Base-by-base conservation (phyloP, 768 basidiomycete genomes). In the Sistotremastrum suecicum region DNA sequence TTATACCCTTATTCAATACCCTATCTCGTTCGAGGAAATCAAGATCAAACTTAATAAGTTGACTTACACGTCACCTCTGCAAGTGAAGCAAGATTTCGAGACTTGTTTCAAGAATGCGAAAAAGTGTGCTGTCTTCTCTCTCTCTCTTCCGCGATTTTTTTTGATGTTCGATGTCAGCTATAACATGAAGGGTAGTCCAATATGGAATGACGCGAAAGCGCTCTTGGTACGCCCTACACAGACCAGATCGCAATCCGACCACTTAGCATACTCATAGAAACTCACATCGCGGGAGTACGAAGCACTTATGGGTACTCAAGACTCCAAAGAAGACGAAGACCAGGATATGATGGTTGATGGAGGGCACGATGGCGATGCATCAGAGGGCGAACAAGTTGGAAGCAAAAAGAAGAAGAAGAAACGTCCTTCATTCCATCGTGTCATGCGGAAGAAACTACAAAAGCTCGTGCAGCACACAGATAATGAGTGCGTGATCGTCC, bases 21-120 rank as follows among this genome's bases (percentile, higher is more conserved):
- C 92, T 32, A 87, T 95, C 53, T 80, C 86, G 30, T 68, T 95
- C 43, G 83, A 88, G 39, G 87, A 92, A 51, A 89, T 95, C 66
- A 88, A 88, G 71, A 72, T 75, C 54, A 73, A 76, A 55, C 69
- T 91, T 30, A 79, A 83, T 40, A 63, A 65, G 43, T 66, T 68
- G 47, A 57, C 51, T 8, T 91, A 90, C 54, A 52, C 66, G 9
- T 73, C 78, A 8, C 66, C 89, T 40, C 74, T 79, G 42, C 74
- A 70, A 7, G 77, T 86, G 54, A 76, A 72, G 55, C 67, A 68
- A 38, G 83, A 85, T 56, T 74, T 88, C 43, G 84, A 88, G 54
- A 65, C 78, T 37, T 81, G 82, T 57, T 89, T 89, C 57, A 71
- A 67, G 54, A 88, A 89, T 56, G 84, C 83, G 29, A 85, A 83